Evolutionary conservation across 495 filamentous ascomycete species (phyloP).

Genomic region (Penicillium taxi): DNA sequence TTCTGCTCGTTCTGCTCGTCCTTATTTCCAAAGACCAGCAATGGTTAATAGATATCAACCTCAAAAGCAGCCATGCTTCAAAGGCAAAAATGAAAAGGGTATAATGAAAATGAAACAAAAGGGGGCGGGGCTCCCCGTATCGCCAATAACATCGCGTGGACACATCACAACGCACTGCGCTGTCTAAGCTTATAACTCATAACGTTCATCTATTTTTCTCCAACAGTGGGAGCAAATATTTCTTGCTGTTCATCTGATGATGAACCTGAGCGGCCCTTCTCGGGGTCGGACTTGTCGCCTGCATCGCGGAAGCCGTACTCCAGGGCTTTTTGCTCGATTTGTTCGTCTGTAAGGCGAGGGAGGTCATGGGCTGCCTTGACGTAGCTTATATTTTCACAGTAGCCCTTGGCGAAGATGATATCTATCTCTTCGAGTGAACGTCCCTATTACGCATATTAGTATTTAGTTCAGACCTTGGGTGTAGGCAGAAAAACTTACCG

Average conservation of each 20-base stretch:
- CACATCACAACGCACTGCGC: conserved; percentile 15
- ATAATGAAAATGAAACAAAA: conserved; percentile 1
- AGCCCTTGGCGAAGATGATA: conserved; percentile 72
- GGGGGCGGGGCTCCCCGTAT: not conserved
- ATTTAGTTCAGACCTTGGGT: no score
- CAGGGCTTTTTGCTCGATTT: conserved; percentile 55
- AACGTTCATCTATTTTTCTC: conserved; percentile 1
- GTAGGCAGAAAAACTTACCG: no score
- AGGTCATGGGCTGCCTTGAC: conserved; percentile 63
- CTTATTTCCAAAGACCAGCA: no score
- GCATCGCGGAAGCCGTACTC: conserved; percentile 49
- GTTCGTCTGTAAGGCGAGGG: conserved; percentile 53
- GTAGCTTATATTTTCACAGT: conserved; percentile 65
- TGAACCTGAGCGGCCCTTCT: conserved; percentile 18
- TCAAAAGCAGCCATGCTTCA: no score
- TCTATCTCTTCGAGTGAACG: conserved; percentile 75
- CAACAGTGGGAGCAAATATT: conserved; percentile 1
- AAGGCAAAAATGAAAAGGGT: conserved; percentile 3
- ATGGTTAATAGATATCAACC: no score
- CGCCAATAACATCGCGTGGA: no score
- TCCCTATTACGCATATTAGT: no score
- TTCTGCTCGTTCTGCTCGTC: no score
- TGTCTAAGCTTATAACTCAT: conserved; percentile 10
- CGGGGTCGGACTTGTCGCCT: conserved; percentile 16
- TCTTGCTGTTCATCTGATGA: conserved; percentile 9